Conservation (phyloP, 805 yeast species). For the Pichia insulana region DNA sequence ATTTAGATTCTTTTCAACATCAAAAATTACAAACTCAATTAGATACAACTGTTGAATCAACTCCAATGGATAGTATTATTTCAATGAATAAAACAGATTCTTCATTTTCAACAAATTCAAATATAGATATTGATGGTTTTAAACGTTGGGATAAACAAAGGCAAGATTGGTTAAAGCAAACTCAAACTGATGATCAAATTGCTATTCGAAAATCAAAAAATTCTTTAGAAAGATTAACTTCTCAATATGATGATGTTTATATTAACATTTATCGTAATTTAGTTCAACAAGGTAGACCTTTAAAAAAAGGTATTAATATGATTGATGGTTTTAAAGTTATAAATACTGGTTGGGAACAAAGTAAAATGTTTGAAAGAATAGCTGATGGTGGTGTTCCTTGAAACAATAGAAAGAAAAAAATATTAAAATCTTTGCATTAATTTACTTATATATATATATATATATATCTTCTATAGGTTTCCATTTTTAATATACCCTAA, state of each 20-base stretch:
- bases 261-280: conserved; percentile 57
- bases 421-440: no score
- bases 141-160: conserved; percentile 10
- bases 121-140: neutral
- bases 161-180: conserved; percentile 53
- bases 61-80: neutral
- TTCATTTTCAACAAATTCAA: no score
- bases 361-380: conserved; percentile 47
- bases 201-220: conserved; percentile 3
- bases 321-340: conserved; percentile 63
- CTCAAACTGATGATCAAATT: conserved; percentile 6
- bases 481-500: conserved; percentile 27
- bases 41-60: neutral
- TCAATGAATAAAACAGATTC: neutral
- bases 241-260: conserved; percentile 30
- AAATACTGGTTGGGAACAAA: conserved; percentile 78
- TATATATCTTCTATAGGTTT: no score
- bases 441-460: no score
- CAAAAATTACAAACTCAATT: no score
- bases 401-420: no score
- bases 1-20: no score
- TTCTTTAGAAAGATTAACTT: conserved; percentile 28
- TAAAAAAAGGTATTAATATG: conserved; percentile 66
- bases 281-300: conserved; percentile 58
- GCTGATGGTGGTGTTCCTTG: conserved; percentile 15